Conservation (phyloP, 192 early-diverging fungal species). For the Coemansia sp. region DNA sequence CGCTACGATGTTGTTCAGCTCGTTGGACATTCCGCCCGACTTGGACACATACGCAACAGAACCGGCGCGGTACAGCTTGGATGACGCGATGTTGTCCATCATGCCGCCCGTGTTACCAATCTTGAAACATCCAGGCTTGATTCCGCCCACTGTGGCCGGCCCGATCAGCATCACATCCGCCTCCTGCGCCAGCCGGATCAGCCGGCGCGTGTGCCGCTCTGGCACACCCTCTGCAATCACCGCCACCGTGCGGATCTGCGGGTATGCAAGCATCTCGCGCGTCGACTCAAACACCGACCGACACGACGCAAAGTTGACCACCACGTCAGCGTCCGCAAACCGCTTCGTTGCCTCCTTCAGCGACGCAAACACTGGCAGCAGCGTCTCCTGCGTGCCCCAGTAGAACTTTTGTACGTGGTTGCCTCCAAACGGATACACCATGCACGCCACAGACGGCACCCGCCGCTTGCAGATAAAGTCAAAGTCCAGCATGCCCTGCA, state of each 20-base stretch:
- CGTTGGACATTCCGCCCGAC: slow-evolving; percentile 99
- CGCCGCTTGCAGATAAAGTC: slow-evolving; percentile 97
- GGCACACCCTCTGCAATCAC: slow-evolving; percentile 99
- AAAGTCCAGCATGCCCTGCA: slow-evolving; percentile 99
- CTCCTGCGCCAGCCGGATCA: slow-evolving; percentile 79
- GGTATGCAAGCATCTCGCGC: slow-evolving; percentile 75
- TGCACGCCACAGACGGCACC: slow-evolving; percentile 91
- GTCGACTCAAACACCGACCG: slow-evolving; percentile 93
- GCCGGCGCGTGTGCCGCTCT: slow-evolving; percentile 90
- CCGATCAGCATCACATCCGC: slow-evolving; percentile 88
- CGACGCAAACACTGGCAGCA: slow-evolving; percentile 90
- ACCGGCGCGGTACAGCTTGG: slow-evolving; percentile 94
- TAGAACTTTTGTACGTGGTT: slow-evolving; percentile 99
- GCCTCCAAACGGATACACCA: slow-evolving; percentile 99
- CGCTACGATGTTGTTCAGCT: slow-evolving; percentile 99
- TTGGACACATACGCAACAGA: slow-evolving; percentile 98
- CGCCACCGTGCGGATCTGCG: slow-evolving; percentile 90
- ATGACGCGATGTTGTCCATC: slow-evolving; percentile 99
- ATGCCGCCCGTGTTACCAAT: slow-evolving; percentile 99
- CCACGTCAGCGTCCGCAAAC: slow-evolving; percentile 90
- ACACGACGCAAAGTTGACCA: slow-evolving; percentile 98
- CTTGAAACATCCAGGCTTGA: slow-evolving; percentile 99
- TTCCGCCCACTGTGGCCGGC: slow-evolving; percentile 98
- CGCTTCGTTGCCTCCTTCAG: slow-evolving; percentile 78
- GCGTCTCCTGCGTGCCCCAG: slow-evolving; percentile 98